Conservation (phyloP, 2,329 filamentous ascomycete species). For the Ophiostoma quercus region DNA sequence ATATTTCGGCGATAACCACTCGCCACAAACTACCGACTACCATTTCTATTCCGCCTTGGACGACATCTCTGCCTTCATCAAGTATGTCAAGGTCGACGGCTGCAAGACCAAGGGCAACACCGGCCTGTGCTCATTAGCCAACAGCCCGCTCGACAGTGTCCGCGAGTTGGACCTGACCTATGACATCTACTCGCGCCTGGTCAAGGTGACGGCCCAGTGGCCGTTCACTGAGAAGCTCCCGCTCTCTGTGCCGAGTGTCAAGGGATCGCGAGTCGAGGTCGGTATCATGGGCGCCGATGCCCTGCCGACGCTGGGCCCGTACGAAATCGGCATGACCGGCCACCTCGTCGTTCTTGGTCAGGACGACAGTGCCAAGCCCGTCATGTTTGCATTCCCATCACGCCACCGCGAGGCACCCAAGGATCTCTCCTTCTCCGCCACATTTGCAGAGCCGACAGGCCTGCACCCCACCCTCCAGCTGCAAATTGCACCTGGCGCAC, state of each 20-base stretch:
- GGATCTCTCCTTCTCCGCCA: conserved; percentile 52
- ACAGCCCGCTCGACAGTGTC: conserved; percentile 46
- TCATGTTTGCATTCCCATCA: conserved; percentile 77
- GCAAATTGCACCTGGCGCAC: conserved; percentile 48
- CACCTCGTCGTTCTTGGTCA: conserved; percentile 73
- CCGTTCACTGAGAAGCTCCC: conserved; percentile 39
- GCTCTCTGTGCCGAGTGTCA: conserved; percentile 39
- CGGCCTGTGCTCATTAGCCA: conserved; percentile 45
- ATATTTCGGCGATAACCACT: conserved; percentile 47
- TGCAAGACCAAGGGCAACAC: conserved; percentile 41
- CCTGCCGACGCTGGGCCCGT: conserved; percentile 53
- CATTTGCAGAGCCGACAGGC: conserved; percentile 67
- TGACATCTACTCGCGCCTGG: conserved; percentile 59
- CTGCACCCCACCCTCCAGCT: conserved; percentile 78
- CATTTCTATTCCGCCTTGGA: conserved; percentile 68
- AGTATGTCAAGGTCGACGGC: conserved; percentile 47
- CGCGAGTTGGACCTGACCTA: conserved; percentile 72
- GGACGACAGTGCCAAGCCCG: conserved; percentile 64
- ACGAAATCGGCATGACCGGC: conserved; percentile 74
- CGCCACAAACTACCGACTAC: conserved; percentile 52
- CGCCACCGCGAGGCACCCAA: conserved; percentile 59
- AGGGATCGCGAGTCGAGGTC: conserved; percentile 63
- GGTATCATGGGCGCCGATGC: conserved; percentile 67
- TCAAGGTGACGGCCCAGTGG: conserved; percentile 64
- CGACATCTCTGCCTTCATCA: conserved; percentile 49